These are phyloP conservation scores for Pyrrhoderma lamaoense DNA, from an alignment of 1,284 basidiomycete species.

Conservation along the genomic window DNA sequence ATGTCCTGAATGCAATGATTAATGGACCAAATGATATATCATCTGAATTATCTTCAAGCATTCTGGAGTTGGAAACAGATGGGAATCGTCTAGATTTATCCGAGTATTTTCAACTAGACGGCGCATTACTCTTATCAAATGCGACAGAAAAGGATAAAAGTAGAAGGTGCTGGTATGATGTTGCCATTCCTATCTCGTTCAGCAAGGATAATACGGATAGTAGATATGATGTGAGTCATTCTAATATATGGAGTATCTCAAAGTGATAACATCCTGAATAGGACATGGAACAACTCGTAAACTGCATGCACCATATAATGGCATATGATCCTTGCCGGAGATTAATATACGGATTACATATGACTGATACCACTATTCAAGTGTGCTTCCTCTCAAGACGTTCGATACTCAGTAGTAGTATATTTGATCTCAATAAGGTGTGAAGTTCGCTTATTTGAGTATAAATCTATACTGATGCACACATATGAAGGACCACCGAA, in stretches of 20 bases:
- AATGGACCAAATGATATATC: no score
- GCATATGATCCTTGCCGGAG: slow-evolving; percentile 15
- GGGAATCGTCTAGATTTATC: no score
- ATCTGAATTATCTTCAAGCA: no score
- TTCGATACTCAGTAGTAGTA: no score
- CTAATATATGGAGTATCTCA: no score
- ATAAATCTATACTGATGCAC: background rate
- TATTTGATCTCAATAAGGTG: no score
- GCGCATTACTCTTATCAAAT: no score
- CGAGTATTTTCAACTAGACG: no score
- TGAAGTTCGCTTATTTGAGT: background rate
- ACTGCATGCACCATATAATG: slow-evolving; percentile 15
- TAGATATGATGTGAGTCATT: no score
- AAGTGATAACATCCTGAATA: slow-evolving; percentile 3
- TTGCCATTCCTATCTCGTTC: background rate
- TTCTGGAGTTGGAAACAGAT: no score
- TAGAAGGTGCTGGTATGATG: background rate
- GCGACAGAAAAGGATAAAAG: no score
- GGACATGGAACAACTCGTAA: background rate
- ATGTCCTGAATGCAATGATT: no score
- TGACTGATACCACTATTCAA: slow-evolving; percentile 11
- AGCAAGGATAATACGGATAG: background rate
- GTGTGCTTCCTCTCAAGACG: background rate
- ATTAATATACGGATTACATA: slow-evolving; percentile 16
- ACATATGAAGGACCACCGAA: background rate